These are phyloP conservation scores for Apiospora phragmitis DNA, from an alignment of 2,329 filamentous ascomycete species.

Conservation along the genomic window DNA sequence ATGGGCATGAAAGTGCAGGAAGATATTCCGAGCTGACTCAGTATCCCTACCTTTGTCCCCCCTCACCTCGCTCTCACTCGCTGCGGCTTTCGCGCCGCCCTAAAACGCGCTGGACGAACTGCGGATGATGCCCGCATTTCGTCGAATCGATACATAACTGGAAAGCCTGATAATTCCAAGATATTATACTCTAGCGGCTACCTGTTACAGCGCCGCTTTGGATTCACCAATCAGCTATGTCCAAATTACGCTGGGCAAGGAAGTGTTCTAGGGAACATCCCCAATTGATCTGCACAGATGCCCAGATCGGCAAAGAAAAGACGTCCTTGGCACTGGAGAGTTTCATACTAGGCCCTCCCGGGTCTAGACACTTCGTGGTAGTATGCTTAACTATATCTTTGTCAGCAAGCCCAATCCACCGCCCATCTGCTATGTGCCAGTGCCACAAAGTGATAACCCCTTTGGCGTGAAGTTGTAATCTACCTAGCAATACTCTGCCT, in stretches of 20 bases:
- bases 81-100: background rate
- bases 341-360: background rate
- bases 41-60: background rate
- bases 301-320: background rate
- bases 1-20: background rate
- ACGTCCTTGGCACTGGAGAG: background rate
- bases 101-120: background rate
- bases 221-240: background rate
- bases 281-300: background rate
- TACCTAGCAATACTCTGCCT: background rate
- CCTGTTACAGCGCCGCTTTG: background rate
- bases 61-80: background rate
- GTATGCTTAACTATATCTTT: constrained; percentile 6
- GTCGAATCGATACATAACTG: background rate
- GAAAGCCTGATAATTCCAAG: background rate
- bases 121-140: background rate
- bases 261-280: background rate
- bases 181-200: background rate
- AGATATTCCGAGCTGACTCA: background rate
- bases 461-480: background rate
- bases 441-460: no score
- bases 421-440: background rate
- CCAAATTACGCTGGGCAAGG: background rate
- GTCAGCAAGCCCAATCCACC: background rate
- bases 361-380: background rate